A percentile compares a stretch with the other conserved stretches of the same genome.
Conservation (phyloP, 768 basidiomycete genomes). For the Melanogaster broomeanus region DNA sequence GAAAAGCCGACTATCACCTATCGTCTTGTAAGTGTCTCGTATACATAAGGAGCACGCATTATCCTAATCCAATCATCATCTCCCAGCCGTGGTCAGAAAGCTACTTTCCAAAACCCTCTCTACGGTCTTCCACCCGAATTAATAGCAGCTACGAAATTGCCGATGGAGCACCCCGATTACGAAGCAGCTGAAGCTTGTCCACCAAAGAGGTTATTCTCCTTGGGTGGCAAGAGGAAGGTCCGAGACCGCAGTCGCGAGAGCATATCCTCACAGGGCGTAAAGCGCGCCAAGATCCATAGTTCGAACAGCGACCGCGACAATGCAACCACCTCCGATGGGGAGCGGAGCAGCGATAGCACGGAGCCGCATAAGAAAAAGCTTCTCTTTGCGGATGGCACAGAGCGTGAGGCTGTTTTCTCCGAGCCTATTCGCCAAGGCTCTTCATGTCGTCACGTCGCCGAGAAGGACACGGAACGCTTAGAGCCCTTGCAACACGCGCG, state of each 20-base stretch:
- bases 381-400: constrained; percentile 1
- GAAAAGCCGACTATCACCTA: constrained; percentile 69
- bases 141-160: constrained; percentile 48
- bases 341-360: constrained; percentile 6
- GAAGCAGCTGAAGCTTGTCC: constrained; percentile 55
- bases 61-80: constrained; percentile 1
- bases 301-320: constrained; percentile 6
- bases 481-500: constrained; percentile 15
- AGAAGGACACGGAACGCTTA: constrained; percentile 3
- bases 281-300: constrained; percentile 11
- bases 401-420: constrained; percentile 4
- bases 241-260: constrained; percentile 25
- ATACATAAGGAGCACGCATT: neutral
- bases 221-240: constrained; percentile 27
- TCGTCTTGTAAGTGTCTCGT: constrained; percentile 62
- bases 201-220: constrained; percentile 62
- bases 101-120: constrained; percentile 62
- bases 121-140: constrained; percentile 50
- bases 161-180: constrained; percentile 65
- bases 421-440: constrained; percentile 1
- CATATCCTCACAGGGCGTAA: constrained; percentile 9
- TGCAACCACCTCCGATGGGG: constrained; percentile 14
- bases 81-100: constrained; percentile 67
- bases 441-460: neutral
- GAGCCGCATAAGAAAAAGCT: neutral